A percentile compares a stretch with the other conserved stretches of the same genome.
These are phyloP conservation scores for Chalciporus sp. DNA, from an alignment of 1,284 basidiomycete genomes.

Conservation along the genomic window DNA sequence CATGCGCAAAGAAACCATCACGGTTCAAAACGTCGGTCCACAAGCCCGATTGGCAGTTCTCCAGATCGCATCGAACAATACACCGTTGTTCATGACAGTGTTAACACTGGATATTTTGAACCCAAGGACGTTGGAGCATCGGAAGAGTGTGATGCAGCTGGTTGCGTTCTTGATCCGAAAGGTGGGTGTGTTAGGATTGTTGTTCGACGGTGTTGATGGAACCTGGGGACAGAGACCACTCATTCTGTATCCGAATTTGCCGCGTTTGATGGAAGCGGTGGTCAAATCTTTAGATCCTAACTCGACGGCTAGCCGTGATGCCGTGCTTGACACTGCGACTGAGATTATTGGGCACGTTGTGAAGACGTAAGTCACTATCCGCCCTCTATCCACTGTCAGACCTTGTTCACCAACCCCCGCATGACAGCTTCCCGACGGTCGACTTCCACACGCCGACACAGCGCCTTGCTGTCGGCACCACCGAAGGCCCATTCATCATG, in stretches of 20 bases:
- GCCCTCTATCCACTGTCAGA: neutral
- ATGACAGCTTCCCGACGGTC: slow-evolving; percentile 81
- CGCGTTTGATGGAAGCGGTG: slow-evolving; percentile 90
- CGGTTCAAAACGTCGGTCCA: slow-evolving; percentile 58
- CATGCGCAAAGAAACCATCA: slow-evolving; percentile 68
- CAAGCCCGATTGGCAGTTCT: slow-evolving; percentile 83
- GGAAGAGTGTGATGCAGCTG: slow-evolving; percentile 90
- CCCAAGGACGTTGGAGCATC: slow-evolving; percentile 75
- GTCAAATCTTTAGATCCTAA: slow-evolving; percentile 97
- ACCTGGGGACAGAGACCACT: slow-evolving; percentile 65
- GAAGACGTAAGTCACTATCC: slow-evolving; percentile 62
- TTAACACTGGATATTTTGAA: slow-evolving; percentile 89
- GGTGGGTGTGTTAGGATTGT: slow-evolving; percentile 41
- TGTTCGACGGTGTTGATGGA: too few species aligned
- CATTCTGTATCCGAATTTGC: slow-evolving; percentile 84
- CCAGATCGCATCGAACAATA: slow-evolving; percentile 83
- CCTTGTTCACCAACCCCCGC: neutral
- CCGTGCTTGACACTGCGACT: slow-evolving; percentile 88
- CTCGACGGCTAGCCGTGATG: slow-evolving; percentile 79
- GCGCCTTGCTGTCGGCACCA: slow-evolving; percentile 90
- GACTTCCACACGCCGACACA: slow-evolving; percentile 89
- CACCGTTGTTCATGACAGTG: slow-evolving; percentile 94
- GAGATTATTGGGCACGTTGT: slow-evolving; percentile 92
- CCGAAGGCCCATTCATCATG: slow-evolving; percentile 92
- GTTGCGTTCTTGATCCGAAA: slow-evolving; percentile 94